phyloP scores from a whole-genome alignment of 2,329 filamentous ascomycete species.

The Fusarium sp. region DNA sequence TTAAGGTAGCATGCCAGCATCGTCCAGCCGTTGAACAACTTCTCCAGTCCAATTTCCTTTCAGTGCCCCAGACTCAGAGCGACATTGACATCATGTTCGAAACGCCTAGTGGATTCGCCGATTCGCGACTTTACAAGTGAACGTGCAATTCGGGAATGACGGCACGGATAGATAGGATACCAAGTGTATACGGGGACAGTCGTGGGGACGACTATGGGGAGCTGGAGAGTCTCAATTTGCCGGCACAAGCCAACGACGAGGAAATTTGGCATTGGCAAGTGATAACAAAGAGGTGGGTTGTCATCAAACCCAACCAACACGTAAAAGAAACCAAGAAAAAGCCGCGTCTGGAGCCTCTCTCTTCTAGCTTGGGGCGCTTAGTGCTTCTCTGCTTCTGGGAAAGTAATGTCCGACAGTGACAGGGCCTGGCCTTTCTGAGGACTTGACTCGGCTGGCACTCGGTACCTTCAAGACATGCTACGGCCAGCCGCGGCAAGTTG shows the following conservation, averaged over 20 bases:
- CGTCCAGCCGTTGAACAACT: slow-evolving; percentile 14
- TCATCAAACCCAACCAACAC: slow-evolving; percentile 42
- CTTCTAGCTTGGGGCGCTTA: slow-evolving; percentile 34
- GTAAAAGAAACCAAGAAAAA: slow-evolving; percentile 47
- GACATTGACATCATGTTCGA: slow-evolving; percentile 45
- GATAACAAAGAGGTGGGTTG: slow-evolving; percentile 43
- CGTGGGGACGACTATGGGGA: slow-evolving; percentile 27
- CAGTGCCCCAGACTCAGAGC: slow-evolving; percentile 23
- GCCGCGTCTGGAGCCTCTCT: slow-evolving; percentile 40
- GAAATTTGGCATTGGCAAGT: slow-evolving; percentile 37
- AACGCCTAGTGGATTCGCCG: slow-evolving; percentile 13
- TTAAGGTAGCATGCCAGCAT: slow-evolving; percentile 27
- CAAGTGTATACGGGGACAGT: slow-evolving; percentile 17
- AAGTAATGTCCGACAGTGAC: slow-evolving; percentile 48
- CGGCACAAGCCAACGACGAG: slow-evolving; percentile 29
- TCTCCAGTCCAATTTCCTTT: slow-evolving; percentile 29
- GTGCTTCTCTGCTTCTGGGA: slow-evolving; percentile 26
- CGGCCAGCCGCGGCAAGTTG: slow-evolving; percentile 47
- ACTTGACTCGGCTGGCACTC: slow-evolving; percentile 32
- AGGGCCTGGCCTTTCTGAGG: slow-evolving; percentile 37
- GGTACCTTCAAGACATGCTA: slow-evolving; percentile 32
- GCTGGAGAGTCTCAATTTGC: slow-evolving; percentile 45
- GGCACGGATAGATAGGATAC: slow-evolving; percentile 46
- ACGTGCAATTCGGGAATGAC: slow-evolving; percentile 43
- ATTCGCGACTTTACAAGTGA: slow-evolving; percentile 28